These are phyloP conservation scores for Megacollybia platyphylla DNA, from an alignment of 1,284 basidiomycete genomes.

Conservation along the genomic window DNA sequence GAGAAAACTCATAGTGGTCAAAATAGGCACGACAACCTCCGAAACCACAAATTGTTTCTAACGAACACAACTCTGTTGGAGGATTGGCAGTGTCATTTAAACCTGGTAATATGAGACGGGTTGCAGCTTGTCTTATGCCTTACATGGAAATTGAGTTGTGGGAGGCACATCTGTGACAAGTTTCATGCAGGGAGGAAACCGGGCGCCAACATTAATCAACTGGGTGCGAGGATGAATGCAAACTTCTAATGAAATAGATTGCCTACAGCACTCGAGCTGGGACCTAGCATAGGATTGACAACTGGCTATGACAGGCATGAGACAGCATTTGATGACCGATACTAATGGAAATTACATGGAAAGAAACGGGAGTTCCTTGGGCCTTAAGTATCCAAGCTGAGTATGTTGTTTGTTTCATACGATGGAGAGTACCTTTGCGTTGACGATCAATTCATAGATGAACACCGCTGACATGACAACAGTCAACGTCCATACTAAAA, in stretches of 20 bases:
- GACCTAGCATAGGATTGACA: constrained; percentile 90
- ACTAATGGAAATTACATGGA: constrained; percentile 26
- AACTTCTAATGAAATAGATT: no score
- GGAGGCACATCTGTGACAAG: constrained; percentile 47
- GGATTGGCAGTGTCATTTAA: constrained; percentile 70
- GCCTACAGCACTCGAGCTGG: constrained; percentile 15
- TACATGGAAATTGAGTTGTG: constrained; percentile 54
- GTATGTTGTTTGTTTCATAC: no score
- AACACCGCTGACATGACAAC: constrained; percentile 59
- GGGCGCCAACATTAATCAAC: constrained; percentile 82
- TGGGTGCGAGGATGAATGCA: constrained; percentile 28
- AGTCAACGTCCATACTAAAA: constrained; percentile 49
- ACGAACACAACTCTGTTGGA: constrained; percentile 53
- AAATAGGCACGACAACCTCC: constrained; percentile 30
- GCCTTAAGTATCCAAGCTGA: constrained; percentile 18
- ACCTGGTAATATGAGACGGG: constrained; percentile 25
- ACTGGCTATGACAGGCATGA: constrained; percentile 34
- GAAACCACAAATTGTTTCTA: constrained; percentile 82
- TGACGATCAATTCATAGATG: constrained; percentile 71
- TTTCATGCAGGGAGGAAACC: constrained; percentile 84
- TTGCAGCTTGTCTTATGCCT: constrained; percentile 10
- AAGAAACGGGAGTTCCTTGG: constrained; percentile 72
- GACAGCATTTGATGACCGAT: constrained; percentile 3
- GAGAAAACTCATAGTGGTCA: neutral
- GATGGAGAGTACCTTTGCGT: constrained; percentile 15